Evolutionary conservation across 1,139 yeast genomes (phyloP), one percentile per base, ranked within the genome.

Genomic region (Yamadazyma diospyri): DNA sequence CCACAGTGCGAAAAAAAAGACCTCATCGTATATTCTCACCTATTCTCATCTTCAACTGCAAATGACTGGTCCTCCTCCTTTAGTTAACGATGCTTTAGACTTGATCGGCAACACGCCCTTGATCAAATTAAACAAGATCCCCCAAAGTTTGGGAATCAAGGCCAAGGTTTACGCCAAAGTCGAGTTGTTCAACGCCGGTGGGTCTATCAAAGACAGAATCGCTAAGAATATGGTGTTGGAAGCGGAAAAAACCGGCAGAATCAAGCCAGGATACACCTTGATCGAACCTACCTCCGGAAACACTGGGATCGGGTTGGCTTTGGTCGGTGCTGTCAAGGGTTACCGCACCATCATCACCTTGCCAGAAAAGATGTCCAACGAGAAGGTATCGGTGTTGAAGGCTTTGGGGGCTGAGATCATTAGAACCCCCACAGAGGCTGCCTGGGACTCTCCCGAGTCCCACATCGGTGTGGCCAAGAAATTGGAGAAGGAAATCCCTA

Each of bases 351-450:
- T 86, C 53, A 86, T 86, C 56, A 85, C 95, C 5, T 70, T 86
- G 47, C 95, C 95, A 22, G 95, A 86, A 64, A 86, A 86, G 65
- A 86, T 86, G 95, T 83, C 94, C 24, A 85, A 85, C 56, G 95
- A 86, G 57, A 86, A 86, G 58, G 95, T 86, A 22, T 78, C 89
- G 31, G 95, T 86, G 6, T 73, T 86, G 58, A 85, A 85, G 61
- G 95, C 95, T 4, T 69, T 86, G 38, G 95, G 95, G 35, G 95
- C 95, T 25, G 95, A 85, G 57, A 85, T 86, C 55, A 83, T 86
- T 45, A 78, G 95, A 68, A 86, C 95, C 13, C 95, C 95, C 33
- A 86, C 94, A 29, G 94, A 83, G 51, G 95, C 95, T 27, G 95
- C 95, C 2, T 86, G 89, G 87, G 95, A 86, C 53, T 76, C 94